phyloP scores from a whole-genome alignment of 1,284 basidiomycete species.

The Melampsora larici-populina region DNA sequence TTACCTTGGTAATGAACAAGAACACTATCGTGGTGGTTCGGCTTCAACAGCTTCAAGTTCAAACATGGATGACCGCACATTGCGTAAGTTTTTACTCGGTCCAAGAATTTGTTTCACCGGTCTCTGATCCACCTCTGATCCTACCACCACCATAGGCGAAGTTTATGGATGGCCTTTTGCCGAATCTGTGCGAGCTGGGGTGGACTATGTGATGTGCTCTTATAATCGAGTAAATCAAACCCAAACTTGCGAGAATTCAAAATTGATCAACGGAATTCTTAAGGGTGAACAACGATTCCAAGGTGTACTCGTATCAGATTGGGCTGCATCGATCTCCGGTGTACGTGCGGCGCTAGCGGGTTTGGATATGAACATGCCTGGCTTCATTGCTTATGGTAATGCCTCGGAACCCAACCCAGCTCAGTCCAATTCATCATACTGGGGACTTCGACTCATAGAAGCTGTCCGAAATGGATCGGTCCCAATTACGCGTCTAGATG shows the following conservation, averaged over 20 bases:
- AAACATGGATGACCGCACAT: constrained; percentile 50
- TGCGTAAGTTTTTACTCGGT: constrained; percentile 43
- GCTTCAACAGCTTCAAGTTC: constrained; percentile 42
- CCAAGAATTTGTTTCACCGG: neutral
- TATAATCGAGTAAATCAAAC: constrained; percentile 51
- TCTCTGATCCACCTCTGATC: too few relatives aligned
- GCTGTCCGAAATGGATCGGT: constrained; percentile 38
- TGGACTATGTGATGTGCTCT: constrained; percentile 49
- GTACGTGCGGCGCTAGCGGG: constrained; percentile 34
- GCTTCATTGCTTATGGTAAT: constrained; percentile 33
- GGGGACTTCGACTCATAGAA: constrained; percentile 35
- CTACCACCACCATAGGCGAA: constrained; percentile 43
- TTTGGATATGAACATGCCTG: constrained; percentile 40
- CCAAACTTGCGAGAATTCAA: constrained; percentile 50
- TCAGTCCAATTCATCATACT: constrained; percentile 29
- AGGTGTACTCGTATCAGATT: constrained; percentile 51
- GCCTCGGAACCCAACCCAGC: constrained; percentile 36
- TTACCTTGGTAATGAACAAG: constrained; percentile 52
- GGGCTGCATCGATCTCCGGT: constrained; percentile 44
- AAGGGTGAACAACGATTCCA: constrained; percentile 52
- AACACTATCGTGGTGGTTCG: constrained; percentile 48
- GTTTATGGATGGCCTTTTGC: constrained; percentile 48
- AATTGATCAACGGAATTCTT: constrained; percentile 50
- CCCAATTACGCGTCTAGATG: constrained; percentile 24
- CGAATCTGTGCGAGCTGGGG: constrained; percentile 42